These are phyloP conservation scores for Lepidium didymum DNA, from an alignment of 345 rosid species.

Conservation along the genomic window DNA sequence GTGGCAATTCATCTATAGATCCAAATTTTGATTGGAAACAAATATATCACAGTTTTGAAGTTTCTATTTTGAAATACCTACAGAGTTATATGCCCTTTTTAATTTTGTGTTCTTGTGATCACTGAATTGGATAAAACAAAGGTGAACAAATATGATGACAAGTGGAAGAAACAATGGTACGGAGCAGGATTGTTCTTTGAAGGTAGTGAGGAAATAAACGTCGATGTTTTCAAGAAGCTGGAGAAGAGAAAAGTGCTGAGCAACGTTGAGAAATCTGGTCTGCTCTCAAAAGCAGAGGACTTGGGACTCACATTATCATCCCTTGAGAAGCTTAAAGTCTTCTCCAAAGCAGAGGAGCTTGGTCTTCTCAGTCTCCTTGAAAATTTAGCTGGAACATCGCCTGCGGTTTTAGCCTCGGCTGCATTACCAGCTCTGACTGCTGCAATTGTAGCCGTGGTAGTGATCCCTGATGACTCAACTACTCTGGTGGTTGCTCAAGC, in stretches of 20 bases:
- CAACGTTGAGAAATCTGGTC: constrained; percentile 81
- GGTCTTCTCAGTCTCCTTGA: constrained; percentile 81
- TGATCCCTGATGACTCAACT: constrained; percentile 78
- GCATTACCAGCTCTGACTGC: constrained; percentile 66
- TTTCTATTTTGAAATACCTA: not conserved
- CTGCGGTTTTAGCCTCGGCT: constrained; percentile 68
- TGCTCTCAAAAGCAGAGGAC: constrained; percentile 73
- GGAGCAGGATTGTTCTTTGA: constrained; percentile 88
- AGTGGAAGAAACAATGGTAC: constrained; percentile 84
- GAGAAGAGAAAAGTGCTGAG: constrained; percentile 81
- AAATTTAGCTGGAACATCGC: constrained; percentile 51
- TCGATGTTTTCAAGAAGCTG: constrained; percentile 88
- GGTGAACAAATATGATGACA: constrained; percentile 71
- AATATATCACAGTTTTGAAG: not conserved
- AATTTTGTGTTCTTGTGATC: not conserved
- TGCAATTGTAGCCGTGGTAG: constrained; percentile 55
- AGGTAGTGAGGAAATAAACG: constrained; percentile 72
- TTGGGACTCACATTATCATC: constrained; percentile 78
- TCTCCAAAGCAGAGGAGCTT: constrained; percentile 89
- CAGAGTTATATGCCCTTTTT: not conserved
- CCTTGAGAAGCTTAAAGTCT: constrained; percentile 70
- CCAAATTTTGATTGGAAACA: not conserved
- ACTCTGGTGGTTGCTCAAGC: constrained; percentile 59
- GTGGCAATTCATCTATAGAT: not conserved
- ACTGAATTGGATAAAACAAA: constrained; percentile 2